Percentiles rank a stretch among this genome's conserved stretches.
Conservation (phyloP, 352 stramenopile species). For the Plasmopara halstedii region DNA sequence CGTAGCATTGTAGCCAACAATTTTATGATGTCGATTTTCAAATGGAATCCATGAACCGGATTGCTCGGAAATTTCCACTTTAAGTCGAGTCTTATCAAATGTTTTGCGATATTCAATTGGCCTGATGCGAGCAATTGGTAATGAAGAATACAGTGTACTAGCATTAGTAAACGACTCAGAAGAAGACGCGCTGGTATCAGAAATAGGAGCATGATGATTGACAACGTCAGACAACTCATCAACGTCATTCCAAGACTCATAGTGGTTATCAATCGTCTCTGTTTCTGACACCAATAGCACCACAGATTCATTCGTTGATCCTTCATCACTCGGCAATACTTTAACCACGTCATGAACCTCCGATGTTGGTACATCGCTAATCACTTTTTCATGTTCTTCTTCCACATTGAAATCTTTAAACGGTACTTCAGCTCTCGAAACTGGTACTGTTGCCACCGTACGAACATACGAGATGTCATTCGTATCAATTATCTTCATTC, state of each 20-base stretch:
- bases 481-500: slow-evolving; percentile 12
- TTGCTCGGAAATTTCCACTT: slow-evolving; percentile 7
- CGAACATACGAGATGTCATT: slow-evolving; percentile 13
- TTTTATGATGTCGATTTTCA: slow-evolving; percentile 32
- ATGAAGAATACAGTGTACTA: background rate
- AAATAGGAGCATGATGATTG: background rate
- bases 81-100: slow-evolving; percentile 24
- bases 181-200: too few relatives aligned
- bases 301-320: background rate
- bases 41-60: slow-evolving; percentile 18
- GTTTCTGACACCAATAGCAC: slow-evolving; percentile 1
- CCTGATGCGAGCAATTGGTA: background rate
- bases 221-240: slow-evolving; percentile 1
- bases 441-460: slow-evolving; percentile 10
- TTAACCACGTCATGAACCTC: too few relatives aligned
- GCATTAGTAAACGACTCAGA: too few relatives aligned
- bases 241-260: slow-evolving; percentile 14
- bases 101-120: slow-evolving; percentile 5
- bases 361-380: background rate
- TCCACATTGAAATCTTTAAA: slow-evolving; percentile 10
- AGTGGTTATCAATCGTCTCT: background rate
- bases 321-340: background rate
- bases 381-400: slow-evolving; percentile 1
- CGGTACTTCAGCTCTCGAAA: slow-evolving; percentile 11
- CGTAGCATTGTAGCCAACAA: slow-evolving; percentile 43